Evolutionary conservation across 2,329 filamentous ascomycete genomes (phyloP).

Genomic region (Clonostachys solani): DNA sequence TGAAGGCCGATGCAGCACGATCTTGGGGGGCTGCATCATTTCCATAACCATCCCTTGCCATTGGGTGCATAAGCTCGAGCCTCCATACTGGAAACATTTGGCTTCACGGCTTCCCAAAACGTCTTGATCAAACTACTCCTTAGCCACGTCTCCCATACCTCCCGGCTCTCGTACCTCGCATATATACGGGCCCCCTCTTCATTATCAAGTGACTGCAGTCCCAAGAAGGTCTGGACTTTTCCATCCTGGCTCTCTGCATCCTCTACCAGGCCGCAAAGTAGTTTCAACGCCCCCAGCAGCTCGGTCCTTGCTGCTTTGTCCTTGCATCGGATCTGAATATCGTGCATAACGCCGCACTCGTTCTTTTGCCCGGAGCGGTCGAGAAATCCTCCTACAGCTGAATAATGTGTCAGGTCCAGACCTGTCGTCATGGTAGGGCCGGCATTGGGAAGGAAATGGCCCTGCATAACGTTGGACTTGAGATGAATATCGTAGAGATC

Average conservation of each 20-base stretch:
- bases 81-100: constrained; percentile 9
- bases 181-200: constrained; percentile 11
- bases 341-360: constrained; percentile 15
- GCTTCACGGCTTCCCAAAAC: constrained; percentile 13
- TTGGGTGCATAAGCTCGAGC: constrained; percentile 11
- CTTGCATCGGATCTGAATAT: constrained; percentile 9
- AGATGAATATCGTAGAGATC: constrained; percentile 15
- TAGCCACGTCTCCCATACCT: constrained; percentile 11
- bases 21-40: constrained; percentile 3
- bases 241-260: constrained; percentile 4
- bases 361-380: constrained; percentile 8
- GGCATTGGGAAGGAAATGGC: constrained; percentile 9
- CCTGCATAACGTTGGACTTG: constrained; percentile 11
- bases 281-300: constrained; percentile 7
- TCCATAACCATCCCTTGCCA: constrained; percentile 16
- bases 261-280: constrained; percentile 10
- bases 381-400: constrained; percentile 12
- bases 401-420: constrained; percentile 13
- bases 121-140: constrained; percentile 6
- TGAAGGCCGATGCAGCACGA: no score
- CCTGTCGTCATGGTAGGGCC: constrained; percentile 13
- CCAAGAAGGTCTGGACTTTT: constrained; percentile 13
- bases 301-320: constrained; percentile 5
- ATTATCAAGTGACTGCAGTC: constrained; percentile 11
- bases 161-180: constrained; percentile 11